These are phyloP conservation scores for Lactuca sativa DNA, from an alignment of 129 eudicot genomes.

Conservation along the genomic window DNA sequence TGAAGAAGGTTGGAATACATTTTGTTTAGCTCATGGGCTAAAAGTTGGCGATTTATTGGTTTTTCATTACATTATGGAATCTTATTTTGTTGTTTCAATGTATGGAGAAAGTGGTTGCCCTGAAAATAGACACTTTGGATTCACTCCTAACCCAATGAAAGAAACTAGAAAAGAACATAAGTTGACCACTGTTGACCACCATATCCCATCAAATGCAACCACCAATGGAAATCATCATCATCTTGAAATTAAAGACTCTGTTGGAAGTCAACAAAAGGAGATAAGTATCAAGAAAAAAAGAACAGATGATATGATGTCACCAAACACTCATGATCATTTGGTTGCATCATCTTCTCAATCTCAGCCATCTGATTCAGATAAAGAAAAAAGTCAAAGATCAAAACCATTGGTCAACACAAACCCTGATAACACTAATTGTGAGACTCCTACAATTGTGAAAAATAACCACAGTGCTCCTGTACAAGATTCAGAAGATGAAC, in stretches of 20 bases:
- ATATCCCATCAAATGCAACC: constrained; percentile 11
- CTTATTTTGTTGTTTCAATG: constrained; percentile 63
- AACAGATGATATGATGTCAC: neutral
- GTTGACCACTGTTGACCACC: constrained; percentile 5
- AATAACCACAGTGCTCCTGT: constrained; percentile 27
- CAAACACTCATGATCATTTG: constrained; percentile 3
- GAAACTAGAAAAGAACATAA: constrained; percentile 20
- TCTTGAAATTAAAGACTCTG: neutral
- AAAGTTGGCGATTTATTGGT: constrained; percentile 50
- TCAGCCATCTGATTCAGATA: constrained; percentile 15
- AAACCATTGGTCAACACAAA: constrained; percentile 5
- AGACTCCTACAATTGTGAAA: constrained; percentile 21
- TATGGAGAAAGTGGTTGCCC: constrained; percentile 55
- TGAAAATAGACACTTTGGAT: constrained; percentile 21
- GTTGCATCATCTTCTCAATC: constrained; percentile 24
- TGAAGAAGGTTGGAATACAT: constrained; percentile 55
- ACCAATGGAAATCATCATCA: constrained; percentile 23
- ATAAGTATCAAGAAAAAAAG: constrained; percentile 6
- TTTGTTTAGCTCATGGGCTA: constrained; percentile 46
- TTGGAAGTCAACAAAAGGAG: neutral
- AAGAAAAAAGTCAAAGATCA: constrained; percentile 18
- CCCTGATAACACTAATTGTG: constrained; percentile 4
- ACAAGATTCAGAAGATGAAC: constrained; percentile 36
- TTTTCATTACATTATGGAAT: constrained; percentile 41
- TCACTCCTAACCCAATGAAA: constrained; percentile 1